Conservation (phyloP, 1,284 basidiomycete species). For the Xanthoconium separans region DNA sequence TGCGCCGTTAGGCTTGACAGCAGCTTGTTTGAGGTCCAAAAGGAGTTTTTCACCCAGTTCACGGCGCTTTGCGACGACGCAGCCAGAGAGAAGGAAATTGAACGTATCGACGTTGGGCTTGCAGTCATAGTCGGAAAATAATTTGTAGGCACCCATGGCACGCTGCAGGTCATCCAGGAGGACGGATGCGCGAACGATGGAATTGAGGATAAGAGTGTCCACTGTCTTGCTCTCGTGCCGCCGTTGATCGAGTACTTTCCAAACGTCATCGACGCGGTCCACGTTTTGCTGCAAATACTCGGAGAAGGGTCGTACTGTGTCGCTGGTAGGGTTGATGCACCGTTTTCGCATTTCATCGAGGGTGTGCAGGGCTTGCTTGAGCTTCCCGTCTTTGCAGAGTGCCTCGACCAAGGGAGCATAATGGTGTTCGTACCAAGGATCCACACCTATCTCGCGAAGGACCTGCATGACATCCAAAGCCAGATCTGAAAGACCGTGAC, state of each 20-base stretch:
- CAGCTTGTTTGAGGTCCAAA: conserved; percentile 56
- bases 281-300: conserved; percentile 46
- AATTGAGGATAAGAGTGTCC: conserved; percentile 62
- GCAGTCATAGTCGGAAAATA: conserved; percentile 53
- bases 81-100: conserved; percentile 68
- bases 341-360: conserved; percentile 56
- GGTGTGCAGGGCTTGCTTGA: conserved; percentile 59
- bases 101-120: conserved; percentile 65
- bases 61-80: conserved; percentile 52
- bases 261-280: conserved; percentile 64
- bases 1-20: conserved; percentile 50
- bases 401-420: conserved; percentile 69
- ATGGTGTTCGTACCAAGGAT: conserved; percentile 62
- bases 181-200: conserved; percentile 63
- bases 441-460: conserved; percentile 47
- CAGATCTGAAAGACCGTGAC: conserved; percentile 65
- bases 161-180: conserved; percentile 70
- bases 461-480: conserved; percentile 62
- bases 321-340: conserved; percentile 43
- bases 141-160: conserved; percentile 74
- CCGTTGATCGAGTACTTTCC: conserved; percentile 63
- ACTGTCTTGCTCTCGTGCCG: conserved; percentile 50
- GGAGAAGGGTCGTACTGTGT: conserved; percentile 54
- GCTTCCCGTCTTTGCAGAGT: conserved; percentile 47
- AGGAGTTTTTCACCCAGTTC: conserved; percentile 63